Evolutionary conservation across 805 yeast species (phyloP), one percentile per base, ranked within the genome.

Genomic region (Ogataea sp.): DNA sequence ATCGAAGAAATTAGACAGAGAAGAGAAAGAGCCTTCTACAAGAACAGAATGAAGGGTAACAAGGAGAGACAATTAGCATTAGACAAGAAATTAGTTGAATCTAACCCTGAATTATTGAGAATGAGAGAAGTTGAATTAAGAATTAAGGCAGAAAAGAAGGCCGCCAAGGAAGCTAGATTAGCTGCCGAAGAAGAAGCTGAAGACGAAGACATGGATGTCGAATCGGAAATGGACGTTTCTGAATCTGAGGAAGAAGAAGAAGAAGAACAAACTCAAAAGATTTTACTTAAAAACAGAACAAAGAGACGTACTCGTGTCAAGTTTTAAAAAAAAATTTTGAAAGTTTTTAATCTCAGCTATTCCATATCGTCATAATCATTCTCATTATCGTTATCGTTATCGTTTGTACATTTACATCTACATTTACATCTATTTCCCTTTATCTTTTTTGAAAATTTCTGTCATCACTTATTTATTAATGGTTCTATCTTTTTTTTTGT

Each of bases 41-140:
- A 89, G 87, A 88, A 89, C 71, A 84, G 98, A 79, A 93, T 93
- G 98, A 86, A 84, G 66, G 97, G 96, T 48, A 93, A 93, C 70
- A 84, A 80, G 66, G 96, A 84, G 51, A 78, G 79, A 62, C 83
- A 84, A 62, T 71, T 87, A 56, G 86, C 80, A 40, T 71, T 83
- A 42, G 98, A 93, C 67, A 80, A 79, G 68, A 86, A 86, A 66
- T 73, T 93, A 58, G 93, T 93, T 36, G 96, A 81, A 59, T 68
- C 76, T 42, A 78, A 93, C 68, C 96, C 96, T 51, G 95, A 84
- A 59, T 70, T 90, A 59, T 73, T 93, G 67, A 83, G 78, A 64
- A 78, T 87, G 75, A 84, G 97, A 71, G 97, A 88, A 29, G 96
- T 89, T 42, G 97, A 89, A 68, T 64, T 87, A 48, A 80, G 85